Conservation (phyloP, 768 basidiomycete genomes). For the Pulveroboletus sp. region DNA sequence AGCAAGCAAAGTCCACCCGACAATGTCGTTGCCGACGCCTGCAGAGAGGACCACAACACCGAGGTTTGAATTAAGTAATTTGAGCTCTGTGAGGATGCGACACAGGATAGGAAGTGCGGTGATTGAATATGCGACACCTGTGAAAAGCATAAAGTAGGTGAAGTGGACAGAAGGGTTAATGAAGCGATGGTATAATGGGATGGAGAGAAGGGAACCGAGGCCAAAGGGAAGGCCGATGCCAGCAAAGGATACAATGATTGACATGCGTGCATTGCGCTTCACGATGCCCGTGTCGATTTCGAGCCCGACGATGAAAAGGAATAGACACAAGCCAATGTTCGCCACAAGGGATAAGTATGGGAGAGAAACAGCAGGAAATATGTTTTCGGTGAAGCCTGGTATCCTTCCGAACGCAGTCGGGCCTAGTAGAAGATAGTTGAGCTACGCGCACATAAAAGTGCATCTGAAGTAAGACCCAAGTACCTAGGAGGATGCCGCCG, state of each 20-base stretch:
- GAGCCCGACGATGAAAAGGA: constrained; percentile 91
- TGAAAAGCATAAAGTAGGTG: constrained; percentile 92
- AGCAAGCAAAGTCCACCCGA: constrained; percentile 87
- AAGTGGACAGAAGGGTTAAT: constrained; percentile 66
- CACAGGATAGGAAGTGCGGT: constrained; percentile 86
- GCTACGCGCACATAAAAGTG: background rate
- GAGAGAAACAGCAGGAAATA: constrained; percentile 72
- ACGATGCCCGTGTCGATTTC: constrained; percentile 84
- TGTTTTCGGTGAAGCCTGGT: constrained; percentile 81
- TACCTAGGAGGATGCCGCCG: constrained; percentile 84
- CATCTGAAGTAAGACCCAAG: constrained; percentile 40
- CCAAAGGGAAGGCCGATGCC: constrained; percentile 91
- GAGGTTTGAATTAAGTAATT: constrained; percentile 87
- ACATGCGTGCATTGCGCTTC: constrained; percentile 69
- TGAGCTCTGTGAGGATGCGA: constrained; percentile 86
- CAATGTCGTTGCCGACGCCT: constrained; percentile 85
- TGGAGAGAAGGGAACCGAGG: constrained; percentile 68
- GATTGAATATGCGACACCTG: constrained; percentile 87
- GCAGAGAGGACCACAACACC: constrained; percentile 92
- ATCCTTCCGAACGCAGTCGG: constrained; percentile 74
- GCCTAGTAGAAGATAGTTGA: constrained; percentile 10
- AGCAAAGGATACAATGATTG: constrained; percentile 66
- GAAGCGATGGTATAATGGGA: constrained; percentile 55
- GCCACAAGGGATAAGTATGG: constrained; percentile 85
- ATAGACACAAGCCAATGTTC: constrained; percentile 84